A percentile compares a stretch with the other conserved stretches of the same genome.
Conservation (phyloP, 257 asterid genomes). For the Plantago ovata region DNA sequence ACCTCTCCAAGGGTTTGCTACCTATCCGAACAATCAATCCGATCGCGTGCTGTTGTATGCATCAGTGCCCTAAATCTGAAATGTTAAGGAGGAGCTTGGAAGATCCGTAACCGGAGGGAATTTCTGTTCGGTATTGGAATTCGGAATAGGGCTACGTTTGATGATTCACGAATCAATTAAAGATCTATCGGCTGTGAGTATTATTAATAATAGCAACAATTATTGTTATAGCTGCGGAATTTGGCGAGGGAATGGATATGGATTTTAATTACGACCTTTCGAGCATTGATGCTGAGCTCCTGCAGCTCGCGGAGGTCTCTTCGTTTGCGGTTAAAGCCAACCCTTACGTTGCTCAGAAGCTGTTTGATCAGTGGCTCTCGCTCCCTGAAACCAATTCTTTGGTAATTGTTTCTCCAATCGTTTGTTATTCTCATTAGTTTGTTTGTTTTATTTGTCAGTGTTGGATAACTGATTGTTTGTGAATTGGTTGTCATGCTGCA, state of each 20-base stretch:
- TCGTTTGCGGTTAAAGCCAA: slow-evolving; percentile 81
- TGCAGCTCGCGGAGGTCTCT: slow-evolving; percentile 93
- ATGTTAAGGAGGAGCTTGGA: neutral
- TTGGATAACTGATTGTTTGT: neutral
- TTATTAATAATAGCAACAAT: slow-evolving; percentile 15
- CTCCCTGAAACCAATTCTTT: slow-evolving; percentile 72
- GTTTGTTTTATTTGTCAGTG: neutral
- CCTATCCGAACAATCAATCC: too few relatives aligned
- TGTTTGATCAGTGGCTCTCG: slow-evolving; percentile 94
- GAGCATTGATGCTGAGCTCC: slow-evolving; percentile 74
- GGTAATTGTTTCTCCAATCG: slow-evolving; percentile 39
- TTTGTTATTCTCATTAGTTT: neutral
- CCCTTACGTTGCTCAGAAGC: slow-evolving; percentile 80
- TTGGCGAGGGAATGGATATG: slow-evolving; percentile 50
- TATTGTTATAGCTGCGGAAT: slow-evolving; percentile 14
- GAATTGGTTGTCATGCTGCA: neutral
- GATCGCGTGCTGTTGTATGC: too few relatives aligned
- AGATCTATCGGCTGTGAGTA: slow-evolving; percentile 31
- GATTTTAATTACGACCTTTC: slow-evolving; percentile 84
- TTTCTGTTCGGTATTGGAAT: neutral
- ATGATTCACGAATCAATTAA: slow-evolving; percentile 33
- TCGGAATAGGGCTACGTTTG: slow-evolving; percentile 24
- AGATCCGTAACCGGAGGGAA: slow-evolving; percentile 1
- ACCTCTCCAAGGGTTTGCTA: too few relatives aligned
- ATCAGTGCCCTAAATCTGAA: neutral